Evolutionary conservation across 163 green algal species (phyloP), one percentile per base, ranked within the genome.

Genomic region (Scenedesmus sp.): DNA sequence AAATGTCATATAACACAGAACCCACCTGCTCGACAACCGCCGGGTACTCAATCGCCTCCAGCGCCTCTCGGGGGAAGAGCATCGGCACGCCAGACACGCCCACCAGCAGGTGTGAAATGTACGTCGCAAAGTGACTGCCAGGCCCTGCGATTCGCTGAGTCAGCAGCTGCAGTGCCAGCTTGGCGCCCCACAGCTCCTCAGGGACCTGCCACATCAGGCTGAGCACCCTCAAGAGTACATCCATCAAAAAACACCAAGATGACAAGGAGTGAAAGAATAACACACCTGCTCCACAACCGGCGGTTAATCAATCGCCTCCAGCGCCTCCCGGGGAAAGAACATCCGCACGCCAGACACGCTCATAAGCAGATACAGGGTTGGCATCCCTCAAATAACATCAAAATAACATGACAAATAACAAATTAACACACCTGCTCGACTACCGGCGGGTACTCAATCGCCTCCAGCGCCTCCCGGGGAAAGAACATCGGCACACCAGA

Each of bases 401-500:
- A 46, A 46, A 46, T 46, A 46, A 46, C 34, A 46, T 46, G 34
- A 46, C 34, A 46, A 0, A 0, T 46, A 46, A 46, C 34, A 46
- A 46, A 46, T 1, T 46, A 46, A 79, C 70, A 79, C 34, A 87
- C 90, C 93, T 98, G 96, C 83, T 96, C 93, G 0, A 94, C 93
- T 6, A 98, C 93, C 5, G 96, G 96, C 0, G 96, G 95, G 95
- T 98, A 99, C 85, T 98, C 93, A 26, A 98, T 89, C 13, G 94
- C 93, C 6, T 89, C 85, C 2, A 98, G 90, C 6, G 93, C 93
- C 0, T 94, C 91, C 2, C 89, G 81, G 9, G 56, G 13, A 59
- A 97, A 99, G 91, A 99, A 99, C 84, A 99, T 96, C 16, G 97
- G 97, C 55, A 98, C 88, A 23, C 97, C 97, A 0, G 91, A 73